Evolutionary conservation across 2,329 filamentous ascomycete species (phyloP).

Genomic region (Exophiala alcalophila): DNA sequence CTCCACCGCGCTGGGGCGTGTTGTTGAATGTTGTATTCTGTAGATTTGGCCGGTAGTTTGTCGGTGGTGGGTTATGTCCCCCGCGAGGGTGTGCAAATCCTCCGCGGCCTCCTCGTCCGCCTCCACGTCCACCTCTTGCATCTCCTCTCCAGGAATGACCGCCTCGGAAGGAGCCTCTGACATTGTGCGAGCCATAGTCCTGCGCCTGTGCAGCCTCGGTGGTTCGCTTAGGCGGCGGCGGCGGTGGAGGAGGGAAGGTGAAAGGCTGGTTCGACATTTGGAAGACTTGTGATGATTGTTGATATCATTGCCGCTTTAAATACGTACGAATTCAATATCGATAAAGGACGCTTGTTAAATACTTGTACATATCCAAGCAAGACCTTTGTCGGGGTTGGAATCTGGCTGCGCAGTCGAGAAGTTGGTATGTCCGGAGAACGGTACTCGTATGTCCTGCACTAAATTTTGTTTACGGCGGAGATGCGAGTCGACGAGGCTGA

Average conservation of each 20-base stretch:
- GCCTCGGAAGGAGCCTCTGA: slow-evolving; percentile 19
- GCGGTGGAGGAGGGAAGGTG: slow-evolving; percentile 47
- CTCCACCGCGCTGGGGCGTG: slow-evolving; percentile 1
- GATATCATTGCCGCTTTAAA: neutral
- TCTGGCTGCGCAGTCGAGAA: too few relatives aligned
- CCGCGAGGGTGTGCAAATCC: slow-evolving; percentile 6
- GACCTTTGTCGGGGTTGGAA: too few relatives aligned
- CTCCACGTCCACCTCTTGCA: slow-evolving; percentile 15
- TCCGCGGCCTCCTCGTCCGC: slow-evolving; percentile 12
- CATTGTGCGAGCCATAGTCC: slow-evolving; percentile 12
- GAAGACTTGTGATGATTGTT: neutral
- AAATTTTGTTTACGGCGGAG: too few relatives aligned
- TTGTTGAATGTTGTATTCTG: slow-evolving; percentile 3
- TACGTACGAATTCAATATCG: too few relatives aligned
- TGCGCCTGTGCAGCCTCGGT: slow-evolving; percentile 9
- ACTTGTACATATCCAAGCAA: too few relatives aligned
- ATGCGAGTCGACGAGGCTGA: too few relatives aligned
- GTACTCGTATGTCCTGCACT: too few relatives aligned
- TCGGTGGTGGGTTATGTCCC: neutral
- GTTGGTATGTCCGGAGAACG: too few relatives aligned
- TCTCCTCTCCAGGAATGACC: slow-evolving; percentile 11
- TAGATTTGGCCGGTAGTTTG: slow-evolving; percentile 7
- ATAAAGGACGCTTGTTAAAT: too few relatives aligned
- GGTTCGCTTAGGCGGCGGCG: slow-evolving; percentile 37
- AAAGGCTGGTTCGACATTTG: slow-evolving; percentile 38